Base-by-base conservation (phyloP, 352 stramenopile species). In the Phytophthora nicotianae region DNA sequence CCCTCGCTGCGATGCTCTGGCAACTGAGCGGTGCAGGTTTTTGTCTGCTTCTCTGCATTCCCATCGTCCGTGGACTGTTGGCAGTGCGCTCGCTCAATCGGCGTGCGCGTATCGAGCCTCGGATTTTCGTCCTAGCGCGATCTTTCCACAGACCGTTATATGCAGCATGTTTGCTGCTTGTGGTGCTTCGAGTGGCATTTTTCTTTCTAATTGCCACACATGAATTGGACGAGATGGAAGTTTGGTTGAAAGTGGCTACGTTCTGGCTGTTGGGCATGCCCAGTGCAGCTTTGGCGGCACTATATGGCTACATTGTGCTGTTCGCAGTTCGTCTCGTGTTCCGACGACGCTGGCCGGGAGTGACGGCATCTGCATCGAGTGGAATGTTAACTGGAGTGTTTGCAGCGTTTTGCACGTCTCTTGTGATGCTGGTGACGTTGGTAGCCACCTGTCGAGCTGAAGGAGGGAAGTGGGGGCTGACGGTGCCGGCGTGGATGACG, bases 251-350 rank as follows among this genome's bases (percentile, higher is more conserved):
- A 56, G 11, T 68, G 27, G 35, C 40, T 13, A 63, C 55, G 33
- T 81, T 70, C 21, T 79, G 67, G 67, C 52, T 81, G 52, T 38
- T 78, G 46, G 67, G 77, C 35, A 62, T 73, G 56, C 67, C 73
- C 13, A 73, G 51, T 47, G 70, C 70, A 29, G 61, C 52, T 20
- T 42, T 73, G 27, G 47, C 55, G 9, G 46, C 26, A 27, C 50
- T 79, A n/a, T 19, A 59, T 46, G 58, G 70, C 47, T 77, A 81
- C 53, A 40, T 81, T 54, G 52, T 68, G 52, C 59, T 81, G 35
- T 75, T 79, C 26, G 60, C 64, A 48, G 45, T 72, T 10, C 52
- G 37, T 10, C 33, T 79, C 16, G 56, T 58, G 48, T 54, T 68
- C 42, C 24, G 38, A 38, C 49, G 62, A 11, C 63, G 52, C 17